phyloP scores from a whole-genome alignment of 768 basidiomycete species.

The Pholiota conissans region DNA sequence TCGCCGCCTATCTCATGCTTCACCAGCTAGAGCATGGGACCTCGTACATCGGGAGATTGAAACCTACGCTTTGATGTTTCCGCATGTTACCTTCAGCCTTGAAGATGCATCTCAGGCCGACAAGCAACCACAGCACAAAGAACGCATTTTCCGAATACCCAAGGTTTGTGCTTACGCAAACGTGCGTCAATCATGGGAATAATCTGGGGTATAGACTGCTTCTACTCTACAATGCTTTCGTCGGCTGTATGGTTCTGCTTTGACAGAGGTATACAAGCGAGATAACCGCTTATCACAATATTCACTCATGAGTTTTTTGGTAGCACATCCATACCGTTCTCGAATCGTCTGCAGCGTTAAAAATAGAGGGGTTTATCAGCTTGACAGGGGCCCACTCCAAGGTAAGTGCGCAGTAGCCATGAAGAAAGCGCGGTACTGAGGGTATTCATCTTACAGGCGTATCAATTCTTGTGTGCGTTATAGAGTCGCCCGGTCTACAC shows the following conservation, averaged over 20 bases:
- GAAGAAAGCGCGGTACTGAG: slow-evolving; percentile 10
- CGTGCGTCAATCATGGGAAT: background rate
- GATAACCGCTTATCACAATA: background rate
- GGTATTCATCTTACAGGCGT: slow-evolving; percentile 46
- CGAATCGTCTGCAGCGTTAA: slow-evolving; percentile 46
- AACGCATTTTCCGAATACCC: slow-evolving; percentile 57
- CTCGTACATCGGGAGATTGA: slow-evolving; percentile 73
- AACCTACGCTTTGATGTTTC: slow-evolving; percentile 70
- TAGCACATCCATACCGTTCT: slow-evolving; percentile 73
- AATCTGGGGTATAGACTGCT: slow-evolving; percentile 45
- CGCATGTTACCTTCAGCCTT: slow-evolving; percentile 66
- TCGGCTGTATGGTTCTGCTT: slow-evolving; percentile 69
- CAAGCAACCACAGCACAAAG: slow-evolving; percentile 36
- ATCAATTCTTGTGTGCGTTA: slow-evolving; percentile 82
- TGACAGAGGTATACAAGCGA: slow-evolving; percentile 56
- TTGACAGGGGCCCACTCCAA: slow-evolving; percentile 73
- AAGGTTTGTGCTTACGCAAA: slow-evolving; percentile 46
- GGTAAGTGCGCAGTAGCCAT: slow-evolving; percentile 35
- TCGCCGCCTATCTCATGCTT: slow-evolving; percentile 70
- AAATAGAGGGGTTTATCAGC: slow-evolving; percentile 82
- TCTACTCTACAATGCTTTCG: slow-evolving; percentile 70
- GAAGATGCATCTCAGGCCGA: slow-evolving; percentile 48
- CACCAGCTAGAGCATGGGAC: slow-evolving; percentile 59
- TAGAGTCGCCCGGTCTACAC: slow-evolving; percentile 4
- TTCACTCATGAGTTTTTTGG: background rate